A percentile compares a stretch with the other conserved stretches of the same genome.
These are phyloP conservation scores for sweet orange (Citrus sinensis) DNA, from an alignment of 345 rosid species.

Conservation along the genomic window DVS_A1.0 CM039163.1:92501-93000, in stretches of 20 bases:
- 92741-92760: conserved; percentile 74
- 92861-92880: conserved; percentile 89
- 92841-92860: conserved; percentile 82
- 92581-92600: no score
- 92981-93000: conserved; percentile 1
- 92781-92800: conserved; percentile 70
- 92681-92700: conserved; percentile 58
- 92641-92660: neutral
- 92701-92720: conserved; percentile 69
- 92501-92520: conserved; percentile 54
- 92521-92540: no score
- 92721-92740: conserved; percentile 36
- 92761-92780: conserved; percentile 86
- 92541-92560: neutral
- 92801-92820: conserved; percentile 87
- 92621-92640: no score
- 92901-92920: conserved; percentile 94
- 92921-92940: conserved; percentile 98
- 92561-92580: neutral
- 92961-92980: conserved; percentile 72
- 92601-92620: no score
- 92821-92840: conserved; percentile 76
- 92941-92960: conserved; percentile 86
- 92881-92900: conserved; percentile 87
- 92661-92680: conserved; percentile 50